phyloP scores from a whole-genome alignment of 768 basidiomycete genomes.

The Hydnomerulius pinastri region DNA sequence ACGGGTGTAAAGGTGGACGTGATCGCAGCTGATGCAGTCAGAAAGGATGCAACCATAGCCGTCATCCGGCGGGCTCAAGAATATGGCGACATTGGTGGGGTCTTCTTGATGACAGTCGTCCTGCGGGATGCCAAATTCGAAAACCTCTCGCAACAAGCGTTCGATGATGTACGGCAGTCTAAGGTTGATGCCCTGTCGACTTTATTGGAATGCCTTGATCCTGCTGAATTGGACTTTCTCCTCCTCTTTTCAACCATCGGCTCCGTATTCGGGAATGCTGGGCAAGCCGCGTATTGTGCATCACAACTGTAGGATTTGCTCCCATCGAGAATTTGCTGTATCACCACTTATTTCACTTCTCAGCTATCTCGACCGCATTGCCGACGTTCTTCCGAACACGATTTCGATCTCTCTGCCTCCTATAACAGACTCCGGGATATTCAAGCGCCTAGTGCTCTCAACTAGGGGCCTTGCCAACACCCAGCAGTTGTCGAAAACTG shows the following conservation, averaged over 20 bases:
- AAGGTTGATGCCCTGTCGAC: conserved; percentile 22
- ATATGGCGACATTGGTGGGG: conserved; percentile 20
- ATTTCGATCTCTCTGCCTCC: conserved; percentile 23
- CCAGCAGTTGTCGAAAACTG: conserved; percentile 10
- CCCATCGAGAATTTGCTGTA: not conserved
- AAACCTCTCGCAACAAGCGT: conserved; percentile 21
- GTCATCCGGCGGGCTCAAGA: conserved; percentile 10
- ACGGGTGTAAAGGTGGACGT: conserved; percentile 14
- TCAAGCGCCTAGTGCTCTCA: conserved; percentile 14
- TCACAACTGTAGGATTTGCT: conserved; percentile 8
- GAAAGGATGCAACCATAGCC: conserved; percentile 9
- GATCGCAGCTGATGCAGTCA: conserved; percentile 15
- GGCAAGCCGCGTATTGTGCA: conserved; percentile 26
- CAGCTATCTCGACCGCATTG: conserved; percentile 22
- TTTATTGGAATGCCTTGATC: conserved; percentile 11
- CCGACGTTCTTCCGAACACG: conserved; percentile 19
- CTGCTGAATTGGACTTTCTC: conserved; percentile 19
- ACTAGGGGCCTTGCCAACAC: conserved; percentile 14
- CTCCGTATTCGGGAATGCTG: conserved; percentile 26
- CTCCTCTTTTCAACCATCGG: conserved; percentile 25
- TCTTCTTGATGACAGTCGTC: conserved; percentile 23
- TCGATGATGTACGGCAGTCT: conserved; percentile 17
- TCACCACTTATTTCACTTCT: not conserved
- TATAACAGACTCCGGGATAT: conserved; percentile 21
- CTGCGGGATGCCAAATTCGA: conserved; percentile 23